phyloP scores from a whole-genome alignment of 2,329 filamentous ascomycete species.

The Xylariales sp. region DNA sequence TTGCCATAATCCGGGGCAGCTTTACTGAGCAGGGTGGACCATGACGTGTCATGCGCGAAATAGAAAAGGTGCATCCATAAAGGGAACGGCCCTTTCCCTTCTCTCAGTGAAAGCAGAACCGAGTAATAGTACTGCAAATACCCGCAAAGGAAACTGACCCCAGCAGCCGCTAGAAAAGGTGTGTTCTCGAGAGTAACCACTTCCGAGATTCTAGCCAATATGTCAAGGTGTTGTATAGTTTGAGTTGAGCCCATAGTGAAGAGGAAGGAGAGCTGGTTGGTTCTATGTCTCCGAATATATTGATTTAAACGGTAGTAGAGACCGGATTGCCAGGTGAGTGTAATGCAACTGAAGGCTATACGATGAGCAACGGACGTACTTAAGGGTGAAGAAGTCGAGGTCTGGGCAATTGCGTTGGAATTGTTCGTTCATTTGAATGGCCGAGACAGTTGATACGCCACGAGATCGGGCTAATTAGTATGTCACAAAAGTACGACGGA shows the following conservation, averaged over 20 bases:
- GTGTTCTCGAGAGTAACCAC: not conserved
- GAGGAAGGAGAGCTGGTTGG: not conserved
- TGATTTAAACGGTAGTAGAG: too few species aligned
- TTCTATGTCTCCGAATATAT: too few species aligned
- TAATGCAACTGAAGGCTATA: too few species aligned
- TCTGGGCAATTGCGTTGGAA: too few species aligned
- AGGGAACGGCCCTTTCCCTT: not conserved
- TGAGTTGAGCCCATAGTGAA: not conserved
- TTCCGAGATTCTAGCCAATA: not conserved
- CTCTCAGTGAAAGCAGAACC: not conserved
- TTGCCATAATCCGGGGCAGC: not conserved
- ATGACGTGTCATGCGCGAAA: not conserved
- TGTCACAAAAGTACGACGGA: too few species aligned
- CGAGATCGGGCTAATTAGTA: too few species aligned
- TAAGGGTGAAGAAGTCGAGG: too few species aligned
- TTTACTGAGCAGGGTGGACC: not conserved
- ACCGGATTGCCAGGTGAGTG: too few species aligned
- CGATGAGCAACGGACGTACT: too few species aligned
- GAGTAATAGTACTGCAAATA: not conserved
- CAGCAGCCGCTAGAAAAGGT: not conserved
- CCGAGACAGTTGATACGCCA: too few species aligned
- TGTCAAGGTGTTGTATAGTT: not conserved
- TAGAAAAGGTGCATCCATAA: not conserved
- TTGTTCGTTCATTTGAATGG: too few species aligned
- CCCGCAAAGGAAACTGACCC: not conserved